Percentiles rank a stretch among this genome's conserved stretches.
Evolutionary conservation across 768 basidiomycete genomes (phyloP).

Genomic region (Tricholoma matsutake): DNA sequence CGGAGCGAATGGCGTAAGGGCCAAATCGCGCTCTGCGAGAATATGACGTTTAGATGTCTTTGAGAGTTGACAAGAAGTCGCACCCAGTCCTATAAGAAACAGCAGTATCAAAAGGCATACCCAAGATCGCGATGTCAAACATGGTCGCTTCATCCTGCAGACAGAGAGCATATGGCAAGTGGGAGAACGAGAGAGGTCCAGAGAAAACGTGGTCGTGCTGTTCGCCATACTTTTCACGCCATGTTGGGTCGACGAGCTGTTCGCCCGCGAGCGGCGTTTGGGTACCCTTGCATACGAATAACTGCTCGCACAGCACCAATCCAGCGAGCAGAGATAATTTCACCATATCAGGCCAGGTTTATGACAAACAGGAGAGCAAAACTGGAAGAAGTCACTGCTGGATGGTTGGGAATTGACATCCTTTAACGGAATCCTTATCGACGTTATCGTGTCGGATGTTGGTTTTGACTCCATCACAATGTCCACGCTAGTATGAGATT

Average conservation of each 20-base stretch:
- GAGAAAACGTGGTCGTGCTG: constrained; percentile 75
- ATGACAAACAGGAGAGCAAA: background rate
- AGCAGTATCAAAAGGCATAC: constrained; percentile 76
- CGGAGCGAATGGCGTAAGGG: constrained; percentile 79
- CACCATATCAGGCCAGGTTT: background rate
- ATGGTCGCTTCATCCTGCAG: constrained; percentile 50
- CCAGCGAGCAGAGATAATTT: background rate
- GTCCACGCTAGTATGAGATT: no score
- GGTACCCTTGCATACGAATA: background rate
- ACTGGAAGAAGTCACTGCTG: background rate
- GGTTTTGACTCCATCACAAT: no score
- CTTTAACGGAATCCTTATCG: no score
- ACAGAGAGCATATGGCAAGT: constrained; percentile 71
- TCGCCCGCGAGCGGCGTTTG: constrained; percentile 10
- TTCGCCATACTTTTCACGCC: constrained; percentile 71
- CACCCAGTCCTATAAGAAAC: constrained; percentile 58
- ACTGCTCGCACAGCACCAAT: background rate
- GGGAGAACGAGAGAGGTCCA: constrained; percentile 82
- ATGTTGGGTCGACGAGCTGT: constrained; percentile 34
- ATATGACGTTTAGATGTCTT: background rate
- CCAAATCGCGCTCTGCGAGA: constrained; percentile 78
- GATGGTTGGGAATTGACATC: background rate
- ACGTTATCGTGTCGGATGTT: no score
- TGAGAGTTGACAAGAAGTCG: constrained; percentile 16
- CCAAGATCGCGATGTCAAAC: constrained; percentile 79